Base-by-base conservation (phyloP, 2,329 filamentous ascomycete genomes). In the Gyromitra esculenta region DNA sequence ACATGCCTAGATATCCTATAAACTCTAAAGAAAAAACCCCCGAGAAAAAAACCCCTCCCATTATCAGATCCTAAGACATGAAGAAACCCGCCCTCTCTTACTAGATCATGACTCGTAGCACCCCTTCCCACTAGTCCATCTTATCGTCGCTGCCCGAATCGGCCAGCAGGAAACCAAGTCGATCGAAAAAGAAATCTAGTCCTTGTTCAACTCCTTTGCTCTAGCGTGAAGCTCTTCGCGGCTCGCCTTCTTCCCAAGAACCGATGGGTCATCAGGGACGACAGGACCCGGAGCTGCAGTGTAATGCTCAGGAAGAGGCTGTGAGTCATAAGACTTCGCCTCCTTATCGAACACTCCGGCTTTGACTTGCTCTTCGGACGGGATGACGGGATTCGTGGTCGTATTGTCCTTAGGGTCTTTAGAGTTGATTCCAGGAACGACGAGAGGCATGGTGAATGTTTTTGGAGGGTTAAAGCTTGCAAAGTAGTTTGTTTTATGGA, bases 211-310 rank as follows among this genome's bases (percentile, higher is more conserved):
- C 63, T 76, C 76, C 48, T 77, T 43, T 18, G 76, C 73, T 37
- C 60, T 76, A 9, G 73, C 76, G 57, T 69, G 62, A 15, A 73
- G 63, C 65, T 78, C 78, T 45, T 78, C 73, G 8, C 57, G 69
- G 35, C n/a, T 62, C 37, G 41, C 41, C 35, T 73, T 78, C 63
- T 77, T 18, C 18, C 65, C 78, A 41, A 79, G 66, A 37, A 62
- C 73, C 13, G 76, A 77, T 35, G 59, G 65, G 57, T 79, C 76
- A 15, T 68, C 41, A 25, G 78, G 78, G n/a, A 79, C 54, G 11
- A 78, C 78, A 9, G 78, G 78, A 21, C 78, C 78, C 25, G 78
- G 78, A 31, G 18, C 52, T n/a, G 78, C 76, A 60, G 63, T 64
- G 48, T 67, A 60, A 21, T 79, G 67, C 43, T 79, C 71, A 11